phyloP scores from a whole-genome alignment of 2,329 filamentous ascomycete genomes.

The Xylariaceae sp. region DNA sequence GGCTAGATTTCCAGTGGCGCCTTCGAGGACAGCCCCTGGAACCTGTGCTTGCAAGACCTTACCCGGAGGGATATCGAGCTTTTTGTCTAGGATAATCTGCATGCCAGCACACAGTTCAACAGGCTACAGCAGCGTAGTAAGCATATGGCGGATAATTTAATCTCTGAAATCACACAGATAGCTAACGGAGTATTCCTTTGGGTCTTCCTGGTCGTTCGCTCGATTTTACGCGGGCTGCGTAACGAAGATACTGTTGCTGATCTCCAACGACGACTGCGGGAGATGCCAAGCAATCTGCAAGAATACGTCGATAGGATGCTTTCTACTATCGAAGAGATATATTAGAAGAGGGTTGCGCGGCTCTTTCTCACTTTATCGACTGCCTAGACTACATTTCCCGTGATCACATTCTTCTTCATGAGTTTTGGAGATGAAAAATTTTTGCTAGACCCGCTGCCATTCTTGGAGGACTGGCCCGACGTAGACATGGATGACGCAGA shows the following conservation, averaged over 20 bases:
- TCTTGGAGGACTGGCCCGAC: slow-evolving; percentile 1
- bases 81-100: background rate
- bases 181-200: slow-evolving; percentile 9
- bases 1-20: background rate
- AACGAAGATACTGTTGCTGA: slow-evolving; percentile 7
- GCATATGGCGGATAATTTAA: background rate
- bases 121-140: background rate
- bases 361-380: slow-evolving; percentile 3
- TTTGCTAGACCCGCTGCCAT: slow-evolving; percentile 1
- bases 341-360: background rate
- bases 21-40: background rate
- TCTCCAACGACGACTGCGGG: slow-evolving; percentile 3
- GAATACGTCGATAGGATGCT: slow-evolving; percentile 7
- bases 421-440: slow-evolving; percentile 3
- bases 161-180: background rate
- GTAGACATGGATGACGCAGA: background rate
- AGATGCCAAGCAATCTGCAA: slow-evolving; percentile 4
- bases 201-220: slow-evolving; percentile 9
- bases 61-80: slow-evolving; percentile 2
- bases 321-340: slow-evolving; percentile 1
- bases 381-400: slow-evolving; percentile 2
- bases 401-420: slow-evolving; percentile 10
- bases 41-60: slow-evolving; percentile 2
- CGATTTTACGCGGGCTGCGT: background rate
- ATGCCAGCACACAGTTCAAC: background rate